These are phyloP conservation scores for Neolentinus lepideus DNA, from an alignment of 1,284 basidiomycete genomes.

Conservation along the genomic window DNA sequence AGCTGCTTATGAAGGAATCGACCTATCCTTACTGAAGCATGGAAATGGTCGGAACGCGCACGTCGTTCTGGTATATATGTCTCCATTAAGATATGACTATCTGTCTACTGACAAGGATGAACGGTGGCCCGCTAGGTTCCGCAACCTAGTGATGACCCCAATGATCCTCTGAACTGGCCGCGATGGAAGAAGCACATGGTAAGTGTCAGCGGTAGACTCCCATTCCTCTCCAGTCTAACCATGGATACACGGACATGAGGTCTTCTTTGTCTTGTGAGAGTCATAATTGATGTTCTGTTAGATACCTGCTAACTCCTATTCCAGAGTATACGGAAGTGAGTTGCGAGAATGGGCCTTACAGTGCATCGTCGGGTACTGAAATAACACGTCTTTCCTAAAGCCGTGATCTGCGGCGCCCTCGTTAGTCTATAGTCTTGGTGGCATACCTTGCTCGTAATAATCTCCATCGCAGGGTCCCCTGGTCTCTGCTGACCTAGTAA, in stretches of 20 bases:
- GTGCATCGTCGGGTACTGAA: too few species aligned
- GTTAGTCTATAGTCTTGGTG: conserved; percentile 2
- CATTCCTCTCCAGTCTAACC: background rate
- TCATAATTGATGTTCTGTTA: too few species aligned
- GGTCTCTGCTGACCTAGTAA: conserved; percentile 13
- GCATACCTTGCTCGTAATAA: background rate
- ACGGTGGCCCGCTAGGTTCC: conserved; percentile 7
- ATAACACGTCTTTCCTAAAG: conserved; percentile 4
- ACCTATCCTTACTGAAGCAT: conserved; percentile 11
- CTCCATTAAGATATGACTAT: background rate
- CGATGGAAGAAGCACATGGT: conserved; percentile 15
- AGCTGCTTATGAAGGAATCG: conserved; percentile 9
- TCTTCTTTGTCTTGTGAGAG: conserved; percentile 1
- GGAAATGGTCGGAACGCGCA: conserved; percentile 14
- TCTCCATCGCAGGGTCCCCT: conserved; percentile 7
- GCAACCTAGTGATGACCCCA: conserved; percentile 16
- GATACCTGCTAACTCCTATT: background rate
- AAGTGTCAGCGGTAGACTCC: background rate
- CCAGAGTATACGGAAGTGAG: conserved; percentile 13
- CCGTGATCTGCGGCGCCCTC: conserved; percentile 14
- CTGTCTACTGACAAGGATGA: too few species aligned
- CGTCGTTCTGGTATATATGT: conserved; percentile 10
- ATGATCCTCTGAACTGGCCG: conserved; percentile 17
- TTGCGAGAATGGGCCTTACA: background rate
- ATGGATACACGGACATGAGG: background rate